phyloP scores from a whole-genome alignment of 164 flowering plant species.

The Magnolia officinalis region DNA sequence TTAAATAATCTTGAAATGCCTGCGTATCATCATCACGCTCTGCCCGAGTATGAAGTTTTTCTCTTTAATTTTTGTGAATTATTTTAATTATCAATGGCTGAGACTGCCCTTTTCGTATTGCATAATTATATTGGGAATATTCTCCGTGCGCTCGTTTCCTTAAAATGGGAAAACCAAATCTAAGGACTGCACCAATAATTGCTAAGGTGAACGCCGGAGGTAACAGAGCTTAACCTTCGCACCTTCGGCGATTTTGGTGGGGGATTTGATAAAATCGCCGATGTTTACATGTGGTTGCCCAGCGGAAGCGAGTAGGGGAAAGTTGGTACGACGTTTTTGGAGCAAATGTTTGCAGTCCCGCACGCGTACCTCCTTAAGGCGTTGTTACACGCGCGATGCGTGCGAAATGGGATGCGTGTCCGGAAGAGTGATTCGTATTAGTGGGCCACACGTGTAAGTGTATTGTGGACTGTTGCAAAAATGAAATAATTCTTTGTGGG shows the following conservation, averaged over 20 bases:
- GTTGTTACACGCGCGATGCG: no score
- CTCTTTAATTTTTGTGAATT: no score
- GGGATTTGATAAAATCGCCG: background rate
- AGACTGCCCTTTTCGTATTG: background rate
- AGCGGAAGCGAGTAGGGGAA: background rate
- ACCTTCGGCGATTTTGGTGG: background rate
- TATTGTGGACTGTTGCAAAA: no score
- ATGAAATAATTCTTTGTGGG: no score
- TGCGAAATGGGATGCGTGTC: no score
- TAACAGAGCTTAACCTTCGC: background rate
- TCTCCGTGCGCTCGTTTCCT: conserved; percentile 1
- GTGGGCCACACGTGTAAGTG: no score
- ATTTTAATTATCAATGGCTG: background rate
- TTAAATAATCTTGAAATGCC: no score
- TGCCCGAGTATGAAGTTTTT: no score
- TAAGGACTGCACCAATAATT: background rate
- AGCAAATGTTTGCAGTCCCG: no score
- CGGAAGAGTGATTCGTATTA: no score
- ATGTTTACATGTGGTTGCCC: background rate
- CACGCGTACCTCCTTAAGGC: no score
- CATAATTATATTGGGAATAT: background rate
- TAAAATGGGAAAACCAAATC: background rate
- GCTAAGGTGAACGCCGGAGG: background rate
- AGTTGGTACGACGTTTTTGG: background rate
- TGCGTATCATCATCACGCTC: no score